Conservation (phyloP, 441 rosid species). For the Populus tomentosa region DNA sequence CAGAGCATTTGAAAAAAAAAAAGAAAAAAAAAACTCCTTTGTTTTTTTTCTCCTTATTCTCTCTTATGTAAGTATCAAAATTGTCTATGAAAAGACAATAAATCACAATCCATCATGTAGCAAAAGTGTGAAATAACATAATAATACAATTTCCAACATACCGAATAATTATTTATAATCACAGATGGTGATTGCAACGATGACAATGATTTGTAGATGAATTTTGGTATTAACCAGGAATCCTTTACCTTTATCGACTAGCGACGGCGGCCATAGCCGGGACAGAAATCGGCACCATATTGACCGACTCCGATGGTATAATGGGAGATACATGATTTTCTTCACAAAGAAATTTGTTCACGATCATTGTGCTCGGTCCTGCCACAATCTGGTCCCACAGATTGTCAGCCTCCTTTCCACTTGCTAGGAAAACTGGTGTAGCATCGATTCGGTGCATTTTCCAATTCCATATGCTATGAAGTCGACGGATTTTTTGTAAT, state of each 20-base stretch:
- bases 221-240: background rate
- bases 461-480: conserved; percentile 47
- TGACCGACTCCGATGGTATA: conserved; percentile 17
- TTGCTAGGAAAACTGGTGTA: conserved; percentile 53
- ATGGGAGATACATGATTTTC: conserved; percentile 26
- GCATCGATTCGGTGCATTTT: conserved; percentile 73
- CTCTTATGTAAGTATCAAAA: background rate
- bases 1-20: no score
- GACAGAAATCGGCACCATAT: conserved; percentile 17
- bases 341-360: conserved; percentile 41
- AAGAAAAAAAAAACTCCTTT: background rate
- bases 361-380: conserved; percentile 43
- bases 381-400: conserved; percentile 65
- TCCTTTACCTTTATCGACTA: conserved; percentile 25
- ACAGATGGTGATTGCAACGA: background rate
- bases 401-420: conserved; percentile 49
- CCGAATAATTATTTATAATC: no score
- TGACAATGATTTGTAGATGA: no score
- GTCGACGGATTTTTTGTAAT: conserved; percentile 47
- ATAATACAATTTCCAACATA: no score
- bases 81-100: background rate
- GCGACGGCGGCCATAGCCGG: conserved; percentile 48
- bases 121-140: conserved; percentile 21
- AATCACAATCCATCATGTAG: background rate
- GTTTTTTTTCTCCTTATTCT: background rate